Base-by-base conservation (phyloP, 202 grass and related monocot species). In the Zizania palustris region DNA sequence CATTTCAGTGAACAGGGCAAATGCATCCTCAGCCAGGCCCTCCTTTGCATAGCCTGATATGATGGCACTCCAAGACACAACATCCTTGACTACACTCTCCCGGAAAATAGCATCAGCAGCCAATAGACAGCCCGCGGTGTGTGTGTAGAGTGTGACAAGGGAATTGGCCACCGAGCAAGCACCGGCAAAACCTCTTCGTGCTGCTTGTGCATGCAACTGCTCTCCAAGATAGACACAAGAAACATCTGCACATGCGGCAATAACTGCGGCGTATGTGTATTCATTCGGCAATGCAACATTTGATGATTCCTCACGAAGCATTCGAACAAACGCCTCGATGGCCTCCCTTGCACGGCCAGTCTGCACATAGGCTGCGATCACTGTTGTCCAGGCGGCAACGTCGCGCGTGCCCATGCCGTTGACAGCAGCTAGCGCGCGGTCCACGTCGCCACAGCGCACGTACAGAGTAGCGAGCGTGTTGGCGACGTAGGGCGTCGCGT, bases 1-100 rank as follows among this genome's bases (percentile, higher is more conserved):
- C 87, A 90, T 93, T 43, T 88, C 91, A 11, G 50, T 64, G 41
- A 93, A 90, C 60, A 90, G 57, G 22, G 45, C 34, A 40, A 90
- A 90, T 16, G 81, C 74, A 45, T 85, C 77, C 54, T 45, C 20
- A 16, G 39, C 50, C 5, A 84, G 71, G 35, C 79, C 90, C 80
- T 82, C 85, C 49, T 76, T 76, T 11, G 72, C 81, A 79, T 85
- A 93, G 8, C 77, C 90, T 58, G 88, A 88, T 72, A 93, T 93
- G 40, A 90, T 87, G 34, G 81, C 63, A 15, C 90, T 93, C 90
- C 90, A 93, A 16, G 87, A 90, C 60, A 93, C 87, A 69, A 90
- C 77, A 81, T 85, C 86, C 81, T 80, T 90, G 49, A 77, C 74
- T 12, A 45, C 8, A 80, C 80, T 93, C 69, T 73, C 79, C 45